These are phyloP conservation scores for Aspergillus texensis DNA, from an alignment of 2,329 filamentous ascomycete species.

Conservation along the genomic window DNA sequence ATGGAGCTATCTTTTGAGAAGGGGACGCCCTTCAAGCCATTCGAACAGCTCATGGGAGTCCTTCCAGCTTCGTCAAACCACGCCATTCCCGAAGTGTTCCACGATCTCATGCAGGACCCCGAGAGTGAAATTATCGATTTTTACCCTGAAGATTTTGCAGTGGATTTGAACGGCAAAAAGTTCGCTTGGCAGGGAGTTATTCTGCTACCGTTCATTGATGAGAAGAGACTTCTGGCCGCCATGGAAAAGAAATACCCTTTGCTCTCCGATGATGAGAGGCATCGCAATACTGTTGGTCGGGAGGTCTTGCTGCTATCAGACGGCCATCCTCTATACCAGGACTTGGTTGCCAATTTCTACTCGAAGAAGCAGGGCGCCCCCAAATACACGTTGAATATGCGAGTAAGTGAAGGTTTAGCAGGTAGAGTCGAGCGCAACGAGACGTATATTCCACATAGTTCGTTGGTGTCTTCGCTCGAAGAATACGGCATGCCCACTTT, in stretches of 20 bases:
- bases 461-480: constrained; percentile 76
- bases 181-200: constrained; percentile 98
- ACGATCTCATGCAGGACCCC: constrained; percentile 83
- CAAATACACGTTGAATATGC: constrained; percentile 73
- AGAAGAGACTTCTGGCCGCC: constrained; percentile 77
- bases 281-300: constrained; percentile 76
- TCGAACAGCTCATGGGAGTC: constrained; percentile 98
- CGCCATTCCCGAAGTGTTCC: constrained; percentile 84
- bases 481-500: constrained; percentile 72
- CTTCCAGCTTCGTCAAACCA: constrained; percentile 91
- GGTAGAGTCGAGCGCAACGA: constrained; percentile 82
- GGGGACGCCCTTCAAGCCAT: constrained; percentile 83
- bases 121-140: constrained; percentile 96
- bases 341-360: constrained; percentile 83
- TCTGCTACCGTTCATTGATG: constrained; percentile 93
- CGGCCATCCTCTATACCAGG: constrained; percentile 80
- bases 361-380: constrained; percentile 76
- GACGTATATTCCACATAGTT: constrained; percentile 80
- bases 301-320: constrained; percentile 86
- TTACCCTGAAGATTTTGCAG: constrained; percentile 89
- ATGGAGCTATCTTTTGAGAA: constrained; percentile 82
- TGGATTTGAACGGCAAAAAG: constrained; percentile 97
- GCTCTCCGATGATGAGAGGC: constrained; percentile 73
- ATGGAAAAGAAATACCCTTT: constrained; percentile 82
- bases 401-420: constrained; percentile 73